Conservation (phyloP, 2,329 filamentous ascomycete genomes). For the Endothia cerciana region DNA sequence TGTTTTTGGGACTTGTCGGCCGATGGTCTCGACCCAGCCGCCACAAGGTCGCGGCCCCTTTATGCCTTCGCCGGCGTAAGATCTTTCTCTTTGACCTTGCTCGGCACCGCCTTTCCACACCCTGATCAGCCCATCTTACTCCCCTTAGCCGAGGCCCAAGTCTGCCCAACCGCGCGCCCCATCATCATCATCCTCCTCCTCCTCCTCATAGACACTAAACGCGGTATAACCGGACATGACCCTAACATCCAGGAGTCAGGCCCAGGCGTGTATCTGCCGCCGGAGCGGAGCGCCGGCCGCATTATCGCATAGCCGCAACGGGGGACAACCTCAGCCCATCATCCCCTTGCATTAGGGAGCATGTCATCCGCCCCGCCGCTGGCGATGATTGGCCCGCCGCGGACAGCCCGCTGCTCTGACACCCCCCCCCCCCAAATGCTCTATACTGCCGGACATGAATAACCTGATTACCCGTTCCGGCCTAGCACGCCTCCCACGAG, state of each 20-base stretch:
- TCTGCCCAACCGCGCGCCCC: background rate
- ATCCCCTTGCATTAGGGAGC: too few relatives aligned
- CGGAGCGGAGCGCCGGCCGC: too few relatives aligned
- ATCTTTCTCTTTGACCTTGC: background rate
- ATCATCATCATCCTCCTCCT: background rate
- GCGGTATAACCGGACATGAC: too few relatives aligned
- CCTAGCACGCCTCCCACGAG: background rate
- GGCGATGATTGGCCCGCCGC: slow-evolving; percentile 5
- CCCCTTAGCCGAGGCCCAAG: background rate
- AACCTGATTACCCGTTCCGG: slow-evolving; percentile 17
- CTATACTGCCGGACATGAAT: too few relatives aligned
- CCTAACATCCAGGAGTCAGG: too few relatives aligned
- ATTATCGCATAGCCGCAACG: background rate
- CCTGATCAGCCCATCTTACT: background rate
- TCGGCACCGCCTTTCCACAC: background rate
- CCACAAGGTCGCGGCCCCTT: background rate
- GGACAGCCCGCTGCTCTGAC: too few relatives aligned
- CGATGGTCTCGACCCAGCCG: background rate
- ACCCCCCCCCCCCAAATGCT: too few relatives aligned
- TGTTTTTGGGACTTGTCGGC: too few relatives aligned
- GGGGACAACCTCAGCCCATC: background rate
- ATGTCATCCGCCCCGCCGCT: background rate
- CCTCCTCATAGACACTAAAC: too few relatives aligned
- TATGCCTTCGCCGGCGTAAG: background rate
- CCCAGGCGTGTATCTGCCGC: too few relatives aligned